These are phyloP conservation scores for Heterobasidion annosum DNA, from an alignment of 1,284 basidiomycete genomes.

Conservation along the genomic window DNA sequence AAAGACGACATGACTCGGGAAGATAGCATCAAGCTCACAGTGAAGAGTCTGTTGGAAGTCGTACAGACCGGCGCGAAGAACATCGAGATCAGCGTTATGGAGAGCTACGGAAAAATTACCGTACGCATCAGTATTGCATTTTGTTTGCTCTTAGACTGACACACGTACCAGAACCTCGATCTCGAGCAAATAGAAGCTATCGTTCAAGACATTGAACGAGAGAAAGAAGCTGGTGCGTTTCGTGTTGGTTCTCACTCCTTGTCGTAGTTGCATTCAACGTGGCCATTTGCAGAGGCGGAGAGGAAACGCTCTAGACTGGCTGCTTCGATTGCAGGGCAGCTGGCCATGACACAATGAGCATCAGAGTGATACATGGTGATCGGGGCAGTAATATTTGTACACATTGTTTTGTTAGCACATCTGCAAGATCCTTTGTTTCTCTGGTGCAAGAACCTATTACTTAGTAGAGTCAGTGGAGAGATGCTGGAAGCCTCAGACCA, in stretches of 20 bases:
- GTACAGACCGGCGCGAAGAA: slow-evolving; percentile 99
- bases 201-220: slow-evolving; percentile 85
- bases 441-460: neutral
- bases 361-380: slow-evolving; percentile 18
- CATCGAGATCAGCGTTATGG: slow-evolving; percentile 97
- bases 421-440: neutral
- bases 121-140: slow-evolving; percentile 35
- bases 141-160: no score
- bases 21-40: slow-evolving; percentile 89
- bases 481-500: no score
- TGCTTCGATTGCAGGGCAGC: slow-evolving; percentile 76
- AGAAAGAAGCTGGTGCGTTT: slow-evolving; percentile 84
- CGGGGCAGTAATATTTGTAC: slow-evolving; percentile 17
- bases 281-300: slow-evolving; percentile 64
- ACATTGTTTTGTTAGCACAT: neutral
- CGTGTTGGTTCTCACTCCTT: neutral
- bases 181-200: slow-evolving; percentile 84
- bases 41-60: slow-evolving; percentile 95
- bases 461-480: no score
- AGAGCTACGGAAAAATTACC: slow-evolving; percentile 84
- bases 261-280: no score
- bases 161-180: slow-evolving; percentile 60
- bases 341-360: slow-evolving; percentile 65
- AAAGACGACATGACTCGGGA: slow-evolving; percentile 85
- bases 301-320: slow-evolving; percentile 72